phyloP scores from a whole-genome alignment of 169 alveolate genomes.

The Theileria parva region DNA sequence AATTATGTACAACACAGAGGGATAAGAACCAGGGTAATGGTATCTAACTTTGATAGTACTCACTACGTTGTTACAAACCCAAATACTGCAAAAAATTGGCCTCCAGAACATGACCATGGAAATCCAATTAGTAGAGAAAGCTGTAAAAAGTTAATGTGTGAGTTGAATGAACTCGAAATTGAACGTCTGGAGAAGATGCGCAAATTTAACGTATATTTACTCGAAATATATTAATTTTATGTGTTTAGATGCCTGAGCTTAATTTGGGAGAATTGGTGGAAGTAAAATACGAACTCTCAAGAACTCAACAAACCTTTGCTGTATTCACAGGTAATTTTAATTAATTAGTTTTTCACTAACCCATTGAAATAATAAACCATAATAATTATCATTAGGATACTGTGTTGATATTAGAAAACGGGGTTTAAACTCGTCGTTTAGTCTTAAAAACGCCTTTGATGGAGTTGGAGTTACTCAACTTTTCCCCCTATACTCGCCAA shows the following conservation, averaged over 20 bases:
- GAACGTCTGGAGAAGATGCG: conserved; percentile 69
- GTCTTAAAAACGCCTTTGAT: conserved; percentile 77
- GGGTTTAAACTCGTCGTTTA: conserved; percentile 75
- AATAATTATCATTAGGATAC: conserved; percentile 60
- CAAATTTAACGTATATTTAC: conserved; percentile 70
- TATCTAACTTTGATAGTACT: conserved; percentile 37
- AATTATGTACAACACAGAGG: conserved; percentile 9
- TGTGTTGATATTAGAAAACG: conserved; percentile 72
- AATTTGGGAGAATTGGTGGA: conserved; percentile 75
- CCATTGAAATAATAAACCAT: not conserved
- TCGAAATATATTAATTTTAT: not conserved
- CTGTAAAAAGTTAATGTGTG: conserved; percentile 70
- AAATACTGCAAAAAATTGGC: conserved; percentile 58
- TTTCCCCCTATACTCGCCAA: conserved; percentile 74
- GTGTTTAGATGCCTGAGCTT: conserved; percentile 56
- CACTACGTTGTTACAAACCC: conserved; percentile 63
- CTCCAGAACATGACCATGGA: conserved; percentile 67
- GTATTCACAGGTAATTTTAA: conserved; percentile 67
- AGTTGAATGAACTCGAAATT: conserved; percentile 72
- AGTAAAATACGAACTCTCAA: conserved; percentile 76
- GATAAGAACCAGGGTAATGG: conserved; percentile 57
- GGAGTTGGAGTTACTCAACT: conserved; percentile 80
- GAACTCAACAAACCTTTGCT: conserved; percentile 82
- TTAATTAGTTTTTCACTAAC: not conserved
- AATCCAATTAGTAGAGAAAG: conserved; percentile 45